Percentiles rank a stretch among this genome's conserved stretches.
phyloP scores from a whole-genome alignment of 1,284 basidiomycete genomes.

The Phylloboletellus chloephorus region DNA sequence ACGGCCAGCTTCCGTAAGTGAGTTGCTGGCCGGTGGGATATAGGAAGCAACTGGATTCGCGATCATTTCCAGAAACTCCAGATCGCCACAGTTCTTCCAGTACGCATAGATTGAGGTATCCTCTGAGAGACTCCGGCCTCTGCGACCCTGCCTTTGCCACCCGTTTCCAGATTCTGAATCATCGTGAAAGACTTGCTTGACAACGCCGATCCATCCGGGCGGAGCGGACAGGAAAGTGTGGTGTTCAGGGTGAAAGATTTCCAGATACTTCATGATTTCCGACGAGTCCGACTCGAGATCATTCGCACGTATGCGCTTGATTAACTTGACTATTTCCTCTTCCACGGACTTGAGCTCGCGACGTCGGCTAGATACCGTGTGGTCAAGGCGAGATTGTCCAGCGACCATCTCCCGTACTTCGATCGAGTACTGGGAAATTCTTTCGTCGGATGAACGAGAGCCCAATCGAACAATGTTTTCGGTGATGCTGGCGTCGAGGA shows the following conservation, averaged over 20 bases:
- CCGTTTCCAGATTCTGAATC: constrained; percentile 17
- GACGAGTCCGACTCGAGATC: constrained; percentile 34
- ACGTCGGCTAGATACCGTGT: constrained; percentile 31
- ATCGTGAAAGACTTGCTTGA: constrained; percentile 21
- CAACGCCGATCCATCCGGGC: constrained; percentile 39
- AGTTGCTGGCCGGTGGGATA: background rate
- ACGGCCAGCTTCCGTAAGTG: constrained; percentile 1
- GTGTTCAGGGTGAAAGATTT: constrained; percentile 40
- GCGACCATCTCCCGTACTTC: constrained; percentile 47
- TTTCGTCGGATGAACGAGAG: constrained; percentile 52
- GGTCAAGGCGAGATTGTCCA: constrained; percentile 39
- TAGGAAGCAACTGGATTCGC: background rate
- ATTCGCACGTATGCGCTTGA: constrained; percentile 38
- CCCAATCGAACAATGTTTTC: constrained; percentile 60
- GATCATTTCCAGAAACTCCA: constrained; percentile 35
- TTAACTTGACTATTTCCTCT: constrained; percentile 40
- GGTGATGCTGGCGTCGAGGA: constrained; percentile 59
- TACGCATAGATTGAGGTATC: constrained; percentile 42
- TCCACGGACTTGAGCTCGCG: constrained; percentile 42
- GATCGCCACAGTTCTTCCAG: constrained; percentile 41
- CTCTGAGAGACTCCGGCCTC: constrained; percentile 17
- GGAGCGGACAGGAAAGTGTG: constrained; percentile 34
- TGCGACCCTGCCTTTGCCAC: constrained; percentile 20
- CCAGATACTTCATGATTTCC: constrained; percentile 39
- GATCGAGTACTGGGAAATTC: constrained; percentile 53